phyloP scores from a whole-genome alignment of 2,329 filamentous ascomycete genomes.

The Xylariomycetidae sp. region DNA sequence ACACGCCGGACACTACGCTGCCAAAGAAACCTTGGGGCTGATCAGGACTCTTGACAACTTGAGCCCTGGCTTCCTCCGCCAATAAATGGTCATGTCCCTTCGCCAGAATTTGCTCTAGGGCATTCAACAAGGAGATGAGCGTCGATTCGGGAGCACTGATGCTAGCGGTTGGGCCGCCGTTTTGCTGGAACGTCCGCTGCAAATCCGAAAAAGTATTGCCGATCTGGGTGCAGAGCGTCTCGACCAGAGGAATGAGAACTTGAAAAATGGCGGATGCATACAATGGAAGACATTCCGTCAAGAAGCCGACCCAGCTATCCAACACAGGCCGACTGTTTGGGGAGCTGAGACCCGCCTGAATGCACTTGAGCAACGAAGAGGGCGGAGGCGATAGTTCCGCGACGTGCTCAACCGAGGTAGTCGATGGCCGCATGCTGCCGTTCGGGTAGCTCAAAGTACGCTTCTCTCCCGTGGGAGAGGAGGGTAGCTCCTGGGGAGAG shows the following conservation, averaged over 20 bases:
- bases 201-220: slow-evolving; percentile 65
- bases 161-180: slow-evolving; percentile 24
- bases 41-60: slow-evolving; percentile 69
- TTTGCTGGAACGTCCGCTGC: slow-evolving; percentile 53
- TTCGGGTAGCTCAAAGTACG: slow-evolving; percentile 37
- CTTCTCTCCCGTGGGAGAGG: slow-evolving; percentile 43
- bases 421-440: slow-evolving; percentile 33
- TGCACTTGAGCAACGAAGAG: slow-evolving; percentile 69
- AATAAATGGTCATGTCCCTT: slow-evolving; percentile 78
- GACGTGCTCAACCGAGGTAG: slow-evolving; percentile 25
- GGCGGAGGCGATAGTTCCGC: slow-evolving; percentile 48
- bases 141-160: slow-evolving; percentile 59
- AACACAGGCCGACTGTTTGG: slow-evolving; percentile 67
- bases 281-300: slow-evolving; percentile 76
- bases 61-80: slow-evolving; percentile 64
- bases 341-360: slow-evolving; percentile 76
- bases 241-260: slow-evolving; percentile 82
- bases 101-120: slow-evolving; percentile 83
- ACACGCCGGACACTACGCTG: slow-evolving; percentile 89
- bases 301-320: slow-evolving; percentile 86
- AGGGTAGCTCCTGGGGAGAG: slow-evolving; percentile 32
- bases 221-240: slow-evolving; percentile 79
- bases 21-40: slow-evolving; percentile 85
- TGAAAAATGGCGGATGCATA: slow-evolving; percentile 85
- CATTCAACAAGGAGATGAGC: slow-evolving; percentile 81